Evolutionary conservation across 768 basidiomycete genomes (phyloP).

Genomic region (Phlebiopsis gigantea): DNA sequence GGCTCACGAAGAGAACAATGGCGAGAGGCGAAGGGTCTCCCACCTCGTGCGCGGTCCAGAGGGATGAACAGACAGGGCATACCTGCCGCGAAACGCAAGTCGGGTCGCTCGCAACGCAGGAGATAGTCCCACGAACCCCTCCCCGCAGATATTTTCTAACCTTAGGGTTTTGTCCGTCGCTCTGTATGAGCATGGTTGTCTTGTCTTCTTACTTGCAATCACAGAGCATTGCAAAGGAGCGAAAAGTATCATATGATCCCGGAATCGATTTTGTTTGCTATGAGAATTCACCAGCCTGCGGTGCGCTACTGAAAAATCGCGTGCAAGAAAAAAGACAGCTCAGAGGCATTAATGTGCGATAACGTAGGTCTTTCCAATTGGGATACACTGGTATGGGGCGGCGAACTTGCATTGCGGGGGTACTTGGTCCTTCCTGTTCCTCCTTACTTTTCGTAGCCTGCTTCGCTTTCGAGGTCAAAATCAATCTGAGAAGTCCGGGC

Average conservation of each 20-base stretch:
- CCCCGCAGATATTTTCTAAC: no score
- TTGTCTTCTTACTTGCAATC: neutral
- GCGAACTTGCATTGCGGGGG: neutral
- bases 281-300: neutral
- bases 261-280: neutral
- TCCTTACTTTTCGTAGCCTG: neutral
- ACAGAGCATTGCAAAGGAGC: neutral
- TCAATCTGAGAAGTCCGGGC: neutral
- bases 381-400: neutral
- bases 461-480: neutral
- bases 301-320: neutral
- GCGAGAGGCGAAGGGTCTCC: slow-evolving; percentile 75
- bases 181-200: neutral
- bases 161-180: neutral
- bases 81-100: slow-evolving; percentile 53
- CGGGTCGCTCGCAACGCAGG: slow-evolving; percentile 67
- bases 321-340: neutral
- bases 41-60: slow-evolving; percentile 40
- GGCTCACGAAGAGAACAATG: slow-evolving; percentile 75
- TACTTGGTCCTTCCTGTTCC: neutral
- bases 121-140: no score
- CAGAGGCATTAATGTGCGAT: neutral
- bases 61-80: slow-evolving; percentile 68
- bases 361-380: neutral
- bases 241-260: neutral